Evolutionary conservation across 2,329 filamentous ascomycete genomes (phyloP).

Genomic region (Metarhizium rileyi): DNA sequence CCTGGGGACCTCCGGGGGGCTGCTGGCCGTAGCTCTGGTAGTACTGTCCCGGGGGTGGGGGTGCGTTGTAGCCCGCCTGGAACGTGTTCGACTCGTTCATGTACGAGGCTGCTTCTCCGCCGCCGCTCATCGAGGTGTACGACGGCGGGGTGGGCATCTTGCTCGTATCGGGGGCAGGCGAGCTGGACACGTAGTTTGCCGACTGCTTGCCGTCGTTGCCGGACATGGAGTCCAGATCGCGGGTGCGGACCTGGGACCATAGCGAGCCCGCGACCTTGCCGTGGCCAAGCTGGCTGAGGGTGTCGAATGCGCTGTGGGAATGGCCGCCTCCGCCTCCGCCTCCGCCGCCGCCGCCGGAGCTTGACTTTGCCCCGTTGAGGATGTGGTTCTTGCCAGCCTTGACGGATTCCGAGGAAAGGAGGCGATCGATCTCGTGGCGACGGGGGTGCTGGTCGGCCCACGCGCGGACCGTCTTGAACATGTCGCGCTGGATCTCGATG

Average conservation of each 20-base stretch:
- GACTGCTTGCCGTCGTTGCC: slow-evolving; percentile 33
- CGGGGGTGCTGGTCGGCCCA: slow-evolving; percentile 68
- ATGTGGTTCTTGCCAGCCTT: slow-evolving; percentile 73
- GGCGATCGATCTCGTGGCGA: slow-evolving; percentile 56
- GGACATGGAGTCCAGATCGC: slow-evolving; percentile 47
- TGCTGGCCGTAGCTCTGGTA: slow-evolving; percentile 24
- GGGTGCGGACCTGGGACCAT: slow-evolving; percentile 51
- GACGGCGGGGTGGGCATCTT: slow-evolving; percentile 20
- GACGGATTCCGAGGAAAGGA: slow-evolving; percentile 80
- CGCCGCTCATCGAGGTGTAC: slow-evolving; percentile 22
- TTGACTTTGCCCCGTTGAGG: slow-evolving; percentile 24
- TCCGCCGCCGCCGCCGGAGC: slow-evolving; percentile 19
- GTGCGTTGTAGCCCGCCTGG: slow-evolving; percentile 20
- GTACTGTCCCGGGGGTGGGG: slow-evolving; percentile 22
- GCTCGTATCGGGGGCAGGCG: slow-evolving; percentile 26
- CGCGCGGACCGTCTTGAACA: slow-evolving; percentile 76
- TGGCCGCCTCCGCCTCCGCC: slow-evolving; percentile 24
- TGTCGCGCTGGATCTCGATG: slow-evolving; percentile 72
- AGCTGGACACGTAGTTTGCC: slow-evolving; percentile 27
- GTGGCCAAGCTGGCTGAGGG: slow-evolving; percentile 37
- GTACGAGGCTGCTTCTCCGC: slow-evolving; percentile 26
- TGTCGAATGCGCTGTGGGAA: slow-evolving; percentile 34
- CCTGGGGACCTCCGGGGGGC: slow-evolving; percentile 9
- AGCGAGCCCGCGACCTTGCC: slow-evolving; percentile 50
- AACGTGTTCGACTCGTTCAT: slow-evolving; percentile 8